Evolutionary conservation across 306 rosid genomes (phyloP).

Genomic region (Glycine latifolia): DNA sequence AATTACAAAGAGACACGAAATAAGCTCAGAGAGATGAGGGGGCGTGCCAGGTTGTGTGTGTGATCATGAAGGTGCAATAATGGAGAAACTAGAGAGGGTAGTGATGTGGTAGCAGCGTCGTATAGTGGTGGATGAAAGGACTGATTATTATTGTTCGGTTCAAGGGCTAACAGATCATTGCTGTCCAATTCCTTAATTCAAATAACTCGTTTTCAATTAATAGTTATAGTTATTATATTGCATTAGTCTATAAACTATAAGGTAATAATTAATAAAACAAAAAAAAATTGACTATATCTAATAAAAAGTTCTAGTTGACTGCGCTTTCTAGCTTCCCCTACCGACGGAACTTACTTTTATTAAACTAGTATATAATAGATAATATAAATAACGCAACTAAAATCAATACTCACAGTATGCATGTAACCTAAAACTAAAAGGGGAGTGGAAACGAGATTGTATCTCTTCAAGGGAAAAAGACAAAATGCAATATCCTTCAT

Average conservation of each 20-base stretch:
- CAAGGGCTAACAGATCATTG: not conserved
- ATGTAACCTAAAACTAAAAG: not conserved
- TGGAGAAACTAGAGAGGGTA: not conserved
- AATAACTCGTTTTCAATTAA: not conserved
- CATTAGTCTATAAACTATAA: not conserved
- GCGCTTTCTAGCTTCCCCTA: no score
- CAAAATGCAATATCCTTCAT: not conserved
- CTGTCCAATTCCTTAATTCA: not conserved
- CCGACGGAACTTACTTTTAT: no score
- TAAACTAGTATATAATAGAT: no score
- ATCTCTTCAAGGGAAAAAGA: not conserved
- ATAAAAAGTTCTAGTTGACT: no score
- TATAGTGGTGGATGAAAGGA: not conserved
- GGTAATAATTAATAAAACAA: not conserved
- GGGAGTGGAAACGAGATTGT: not conserved
- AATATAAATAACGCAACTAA: not conserved
- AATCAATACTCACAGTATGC: not conserved
- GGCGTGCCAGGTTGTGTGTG: not conserved
- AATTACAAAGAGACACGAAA: not conserved
- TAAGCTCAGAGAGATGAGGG: not conserved
- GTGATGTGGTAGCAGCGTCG: slow-evolving; percentile 18
- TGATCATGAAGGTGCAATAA: not conserved
- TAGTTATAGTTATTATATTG: not conserved
- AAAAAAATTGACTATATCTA: no score
- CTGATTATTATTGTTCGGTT: not conserved